Base-by-base conservation (phyloP, 2,329 filamentous ascomycete genomes). In the Fusarium mangiferae region DNA sequence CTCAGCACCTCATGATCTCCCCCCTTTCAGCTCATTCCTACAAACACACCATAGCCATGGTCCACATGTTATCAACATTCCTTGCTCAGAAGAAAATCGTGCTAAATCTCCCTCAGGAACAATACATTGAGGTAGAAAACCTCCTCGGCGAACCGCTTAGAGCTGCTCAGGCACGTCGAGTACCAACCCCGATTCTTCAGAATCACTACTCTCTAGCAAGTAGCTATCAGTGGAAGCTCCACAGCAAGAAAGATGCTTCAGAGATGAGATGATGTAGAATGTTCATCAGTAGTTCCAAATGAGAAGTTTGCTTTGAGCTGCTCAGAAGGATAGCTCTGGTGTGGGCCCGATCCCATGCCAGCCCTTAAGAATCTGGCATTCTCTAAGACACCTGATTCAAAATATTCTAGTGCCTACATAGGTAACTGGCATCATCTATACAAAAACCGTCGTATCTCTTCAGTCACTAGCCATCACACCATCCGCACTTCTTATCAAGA, bases 51-150 rank as follows among this genome's bases (percentile, higher is more conserved):
- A 15, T 52, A 36, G 30, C 33, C 35, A 38, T 12, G 49, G 24
- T 20, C 49, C 18, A 22, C 48, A 39, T 26, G 18, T 5, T 26
- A 26, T 22, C 24, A 14, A 22, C 11, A 33, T 24, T n/a, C 22
- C 45, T 30, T 39, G 5, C 24, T n/a, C 11, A 22, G 30, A 12
- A 20, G 22, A 12, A 13, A 41, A 8, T 11, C 17, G 36, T 36
- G 22, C 73, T 77, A 12, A 77, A 38, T n/a, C 10, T 41, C n/a
- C 17, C 36, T 10, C 8, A 77, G 75, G 70, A 68, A n/a, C 76
- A 76, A 45, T 78, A 75, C 22, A 78, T 78, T 35, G 76, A 78
- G 33, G 59, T 75, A 24, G 76, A 78, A 46, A 78, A 77, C 36
- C 59, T 78, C 11, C 63, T 78, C 22, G 76, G 76, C n/a, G 76